Percentiles rank a stretch among this genome's conserved stretches.
Conservation (phyloP, 169 alveolate genomes). For the Perkinsus olseni region DNA sequence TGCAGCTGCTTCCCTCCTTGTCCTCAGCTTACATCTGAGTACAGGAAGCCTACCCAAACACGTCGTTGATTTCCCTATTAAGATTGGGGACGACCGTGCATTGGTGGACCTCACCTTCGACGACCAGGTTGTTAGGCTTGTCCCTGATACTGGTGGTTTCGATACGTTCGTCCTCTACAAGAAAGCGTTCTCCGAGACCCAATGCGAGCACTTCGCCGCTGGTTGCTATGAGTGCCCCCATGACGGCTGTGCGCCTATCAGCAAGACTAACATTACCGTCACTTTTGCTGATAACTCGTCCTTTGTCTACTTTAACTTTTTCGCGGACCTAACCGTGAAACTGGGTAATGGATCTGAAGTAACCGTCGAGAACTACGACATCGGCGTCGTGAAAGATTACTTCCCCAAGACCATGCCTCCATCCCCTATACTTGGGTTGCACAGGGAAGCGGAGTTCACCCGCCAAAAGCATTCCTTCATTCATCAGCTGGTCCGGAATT, state of each 20-base stretch:
- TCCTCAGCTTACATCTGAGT: too few relatives aligned
- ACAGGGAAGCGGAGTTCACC: neutral
- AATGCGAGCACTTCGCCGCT: neutral
- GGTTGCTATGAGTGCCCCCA: neutral
- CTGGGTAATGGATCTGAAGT: neutral
- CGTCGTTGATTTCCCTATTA: neutral
- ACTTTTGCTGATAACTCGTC: neutral
- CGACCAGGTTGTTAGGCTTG: neutral
- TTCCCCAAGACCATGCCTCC: neutral
- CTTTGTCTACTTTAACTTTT: neutral
- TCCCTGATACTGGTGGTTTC: neutral
- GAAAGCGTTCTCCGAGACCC: neutral
- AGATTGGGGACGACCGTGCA: neutral
- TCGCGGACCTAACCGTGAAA: neutral
- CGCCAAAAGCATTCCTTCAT: neutral
- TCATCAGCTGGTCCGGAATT: neutral
- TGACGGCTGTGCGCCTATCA: neutral
- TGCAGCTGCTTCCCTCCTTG: too few relatives aligned
- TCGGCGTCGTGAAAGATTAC: neutral
- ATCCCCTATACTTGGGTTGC: neutral
- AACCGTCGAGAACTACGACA: neutral
- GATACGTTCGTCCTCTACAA: neutral
- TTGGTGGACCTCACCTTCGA: neutral
- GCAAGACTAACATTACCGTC: neutral
- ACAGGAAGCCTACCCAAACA: too few relatives aligned